phyloP scores from a whole-genome alignment of 306 rosid species.

The Vigna angularis region DNA sequence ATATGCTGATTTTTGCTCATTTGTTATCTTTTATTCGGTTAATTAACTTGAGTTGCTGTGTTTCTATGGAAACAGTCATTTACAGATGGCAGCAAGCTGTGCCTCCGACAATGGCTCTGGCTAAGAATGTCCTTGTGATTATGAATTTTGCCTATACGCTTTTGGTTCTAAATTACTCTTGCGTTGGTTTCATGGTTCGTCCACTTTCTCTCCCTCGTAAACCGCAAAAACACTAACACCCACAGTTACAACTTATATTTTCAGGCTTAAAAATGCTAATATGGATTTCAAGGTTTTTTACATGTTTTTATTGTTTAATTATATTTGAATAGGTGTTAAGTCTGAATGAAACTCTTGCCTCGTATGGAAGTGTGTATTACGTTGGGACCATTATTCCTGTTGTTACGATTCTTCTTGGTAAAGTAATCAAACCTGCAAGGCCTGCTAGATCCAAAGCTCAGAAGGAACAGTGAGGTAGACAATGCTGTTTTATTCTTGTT shows the following conservation, averaged over 20 bases:
- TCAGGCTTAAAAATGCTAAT: conserved; percentile 10
- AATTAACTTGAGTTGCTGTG: conserved; percentile 38
- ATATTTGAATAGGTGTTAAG: conserved; percentile 74
- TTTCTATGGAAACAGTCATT: conserved; percentile 70
- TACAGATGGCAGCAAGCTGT: conserved; percentile 93
- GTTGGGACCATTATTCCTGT: conserved; percentile 84
- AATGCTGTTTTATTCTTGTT: conserved; percentile 30
- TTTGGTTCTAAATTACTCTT: conserved; percentile 89
- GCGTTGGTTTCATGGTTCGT: conserved; percentile 93
- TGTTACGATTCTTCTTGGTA: conserved; percentile 64
- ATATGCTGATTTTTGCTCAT: conserved; percentile 29
- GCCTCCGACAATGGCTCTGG: conserved; percentile 62
- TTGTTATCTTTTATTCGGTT: conserved; percentile 31
- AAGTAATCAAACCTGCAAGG: conserved; percentile 74
- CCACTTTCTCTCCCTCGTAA: conserved; percentile 37
- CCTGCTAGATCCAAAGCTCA: conserved; percentile 67
- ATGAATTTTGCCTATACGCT: conserved; percentile 77
- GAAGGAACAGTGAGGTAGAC: conserved; percentile 70
- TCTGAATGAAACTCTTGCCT: conserved; percentile 82
- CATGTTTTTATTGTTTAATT: conserved; percentile 42
- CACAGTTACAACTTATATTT: conserved; percentile 17
- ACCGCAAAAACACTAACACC: not conserved
- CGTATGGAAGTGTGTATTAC: conserved; percentile 83
- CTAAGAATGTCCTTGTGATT: conserved; percentile 68
- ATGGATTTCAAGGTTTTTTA: conserved; percentile 26